Conservation (phyloP, 1,139 yeast genomes). For the Hansenula sp. region DNA sequence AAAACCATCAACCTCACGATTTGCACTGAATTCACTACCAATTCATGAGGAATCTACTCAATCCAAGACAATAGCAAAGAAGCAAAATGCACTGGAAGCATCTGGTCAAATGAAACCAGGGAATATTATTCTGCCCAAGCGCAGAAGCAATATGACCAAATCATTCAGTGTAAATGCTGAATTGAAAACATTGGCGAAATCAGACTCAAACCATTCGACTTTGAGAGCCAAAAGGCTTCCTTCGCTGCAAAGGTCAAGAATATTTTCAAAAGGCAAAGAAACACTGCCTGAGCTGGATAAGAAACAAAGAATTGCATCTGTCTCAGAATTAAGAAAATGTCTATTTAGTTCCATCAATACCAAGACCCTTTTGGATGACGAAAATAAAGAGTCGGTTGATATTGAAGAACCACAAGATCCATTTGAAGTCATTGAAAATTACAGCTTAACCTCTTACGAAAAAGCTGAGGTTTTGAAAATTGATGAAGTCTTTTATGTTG, state of each 20-base stretch:
- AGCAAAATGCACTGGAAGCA: background rate
- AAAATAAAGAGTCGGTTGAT: too few relatives aligned
- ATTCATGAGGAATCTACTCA: background rate
- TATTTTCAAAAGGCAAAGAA: background rate
- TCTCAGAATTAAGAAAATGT: background rate
- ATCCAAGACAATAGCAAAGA: background rate
- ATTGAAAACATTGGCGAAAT: background rate
- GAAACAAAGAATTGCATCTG: background rate
- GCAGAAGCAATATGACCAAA: constrained; percentile 9
- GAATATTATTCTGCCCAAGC: background rate
- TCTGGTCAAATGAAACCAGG: too few relatives aligned
- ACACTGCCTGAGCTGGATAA: background rate
- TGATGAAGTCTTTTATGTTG: constrained; percentile 36
- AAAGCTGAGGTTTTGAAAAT: constrained; percentile 47
- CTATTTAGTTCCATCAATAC: background rate
- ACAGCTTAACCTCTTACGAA: constrained; percentile 41
- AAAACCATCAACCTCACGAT: background rate
- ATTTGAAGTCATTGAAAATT: background rate
- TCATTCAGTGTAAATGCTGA: constrained; percentile 16
- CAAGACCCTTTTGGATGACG: background rate
- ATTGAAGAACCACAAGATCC: background rate
- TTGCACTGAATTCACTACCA: background rate
- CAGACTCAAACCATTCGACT: too few relatives aligned
- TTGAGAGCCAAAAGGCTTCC: background rate
- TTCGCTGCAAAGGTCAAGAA: background rate